Conservation (phyloP, 106 monocot species). For the Posidonia australis region DNA sequence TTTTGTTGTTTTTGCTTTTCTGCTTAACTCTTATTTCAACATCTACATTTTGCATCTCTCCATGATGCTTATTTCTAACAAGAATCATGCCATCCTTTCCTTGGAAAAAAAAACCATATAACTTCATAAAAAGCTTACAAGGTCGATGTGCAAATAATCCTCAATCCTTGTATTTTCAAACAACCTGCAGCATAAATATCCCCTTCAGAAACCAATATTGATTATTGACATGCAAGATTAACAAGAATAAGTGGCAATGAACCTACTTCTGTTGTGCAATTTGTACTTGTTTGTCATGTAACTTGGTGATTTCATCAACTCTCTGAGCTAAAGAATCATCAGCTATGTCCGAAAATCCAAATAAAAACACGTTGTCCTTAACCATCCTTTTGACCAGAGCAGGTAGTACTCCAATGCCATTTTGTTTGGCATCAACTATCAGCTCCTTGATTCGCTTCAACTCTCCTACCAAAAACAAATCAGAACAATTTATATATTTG, state of each 20-base stretch:
- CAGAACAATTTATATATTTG: too few species aligned
- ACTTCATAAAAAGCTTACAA: conserved; percentile 45
- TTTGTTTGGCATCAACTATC: conserved; percentile 63
- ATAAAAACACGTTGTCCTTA: conserved; percentile 46
- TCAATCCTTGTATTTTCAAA: conserved; percentile 50
- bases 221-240: background rate
- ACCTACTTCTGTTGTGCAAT: conserved; percentile 65
- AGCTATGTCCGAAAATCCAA: conserved; percentile 62
- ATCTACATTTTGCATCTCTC: background rate
- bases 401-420: conserved; percentile 33
- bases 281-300: conserved; percentile 50
- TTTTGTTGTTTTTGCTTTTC: too few species aligned
- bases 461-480: conserved; percentile 38
- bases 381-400: conserved; percentile 84
- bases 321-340: conserved; percentile 27
- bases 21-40: background rate
- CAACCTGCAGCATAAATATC: conserved; percentile 32
- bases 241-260: background rate
- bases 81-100: too few species aligned
- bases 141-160: conserved; percentile 65
- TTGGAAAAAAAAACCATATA: background rate
- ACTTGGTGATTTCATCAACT: conserved; percentile 37
- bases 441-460: conserved; percentile 57
- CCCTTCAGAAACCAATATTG: background rate
- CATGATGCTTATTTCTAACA: too few species aligned